Evolutionary conservation across 2,329 filamentous ascomycete species (phyloP), one percentile per base, ranked within the genome.

Genomic region (Dichotomopilus funicola): DNA sequence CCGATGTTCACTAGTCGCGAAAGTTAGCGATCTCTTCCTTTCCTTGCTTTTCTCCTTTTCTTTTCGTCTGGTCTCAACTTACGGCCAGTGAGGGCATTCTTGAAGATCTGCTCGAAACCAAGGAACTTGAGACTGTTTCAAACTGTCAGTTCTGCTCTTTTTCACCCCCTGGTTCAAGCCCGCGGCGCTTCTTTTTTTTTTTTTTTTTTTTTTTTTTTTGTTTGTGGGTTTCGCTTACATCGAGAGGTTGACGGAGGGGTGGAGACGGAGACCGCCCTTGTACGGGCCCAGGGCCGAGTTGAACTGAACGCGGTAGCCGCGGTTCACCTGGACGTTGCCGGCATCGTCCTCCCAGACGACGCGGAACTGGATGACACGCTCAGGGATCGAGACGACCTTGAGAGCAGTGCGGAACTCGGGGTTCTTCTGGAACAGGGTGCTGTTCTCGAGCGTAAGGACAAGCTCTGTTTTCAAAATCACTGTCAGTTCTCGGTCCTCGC

Each of bases 71-170:
- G 37, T 38, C 43, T 9, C 10, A 6, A 83, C 88, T 79, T 78
- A 91, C 88, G 77, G 70, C 94, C 94, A 60, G 94, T 97, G 65
- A 97, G 79, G 64, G 94, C 94, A 89, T 97, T 97, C 84, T 97
- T 97, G 83, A 97, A 97, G 77, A 92, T 95, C 79, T 97, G 94
- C 85, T 99, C 94, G 69, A 97, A 97, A 63, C 92, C 94, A 70
- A 99, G 82, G 78, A 97, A 97, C 80, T 99, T 99, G 68, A 99
- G 83, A 68, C 74, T 75, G 52, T 51, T 57, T 31, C 19, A 27
- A 27, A 27, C 19, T 27, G 19, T 27, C 19, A 27, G 19, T 27
- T 27, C 19, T 27, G 19, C 19, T 19, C 49, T 54, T 52, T 48
- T 33, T 55, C 37, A 54, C 48, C 45, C 8, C 19, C 11, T 5